A percentile compares a stretch with the other conserved stretches of the same genome.
These are phyloP conservation scores for Apiotrichum brassicae DNA, from an alignment of 1,284 basidiomycete species.

Conservation along the genomic window DNA sequence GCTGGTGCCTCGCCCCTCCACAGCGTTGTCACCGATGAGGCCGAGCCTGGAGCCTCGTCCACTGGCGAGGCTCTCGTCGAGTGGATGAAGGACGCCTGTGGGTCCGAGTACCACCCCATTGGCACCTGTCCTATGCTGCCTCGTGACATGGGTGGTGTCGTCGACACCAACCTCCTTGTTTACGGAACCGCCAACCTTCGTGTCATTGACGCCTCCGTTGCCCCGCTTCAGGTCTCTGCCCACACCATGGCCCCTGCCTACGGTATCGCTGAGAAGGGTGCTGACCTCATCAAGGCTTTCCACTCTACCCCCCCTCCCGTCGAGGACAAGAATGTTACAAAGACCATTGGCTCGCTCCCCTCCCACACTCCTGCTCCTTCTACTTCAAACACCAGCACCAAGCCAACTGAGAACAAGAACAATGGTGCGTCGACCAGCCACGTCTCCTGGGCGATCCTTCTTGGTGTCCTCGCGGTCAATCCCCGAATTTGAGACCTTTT, in stretches of 20 bases:
- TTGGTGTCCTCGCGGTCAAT: not conserved
- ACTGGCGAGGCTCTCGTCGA: not conserved
- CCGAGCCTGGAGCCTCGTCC: conserved; percentile 11
- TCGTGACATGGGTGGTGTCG: conserved; percentile 57
- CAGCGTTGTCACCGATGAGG: conserved; percentile 28
- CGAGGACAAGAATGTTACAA: not conserved
- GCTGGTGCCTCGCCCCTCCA: conserved; percentile 32
- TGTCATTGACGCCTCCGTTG: conserved; percentile 48
- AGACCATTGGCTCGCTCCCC: not conserved
- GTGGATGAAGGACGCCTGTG: conserved; percentile 32
- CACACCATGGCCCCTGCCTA: conserved; percentile 53
- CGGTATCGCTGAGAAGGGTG: conserved; percentile 62
- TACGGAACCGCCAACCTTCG: conserved; percentile 55
- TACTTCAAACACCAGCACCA: not conserved
- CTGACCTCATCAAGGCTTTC: conserved; percentile 55
- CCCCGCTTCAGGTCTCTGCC: conserved; percentile 46
- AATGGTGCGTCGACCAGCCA: not conserved
- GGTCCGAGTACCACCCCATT: conserved; percentile 54
- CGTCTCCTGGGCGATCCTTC: not conserved
- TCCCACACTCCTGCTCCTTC: no score
- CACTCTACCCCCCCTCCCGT: conserved; percentile 5
- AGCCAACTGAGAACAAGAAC: no score
- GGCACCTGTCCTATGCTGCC: conserved; percentile 62
- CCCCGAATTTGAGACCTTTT: no score
- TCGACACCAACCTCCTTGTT: conserved; percentile 57